These are phyloP conservation scores for Aspergillus sp. DNA, from an alignment of 2,329 filamentous ascomycete species.

Conservation along the genomic window DNA sequence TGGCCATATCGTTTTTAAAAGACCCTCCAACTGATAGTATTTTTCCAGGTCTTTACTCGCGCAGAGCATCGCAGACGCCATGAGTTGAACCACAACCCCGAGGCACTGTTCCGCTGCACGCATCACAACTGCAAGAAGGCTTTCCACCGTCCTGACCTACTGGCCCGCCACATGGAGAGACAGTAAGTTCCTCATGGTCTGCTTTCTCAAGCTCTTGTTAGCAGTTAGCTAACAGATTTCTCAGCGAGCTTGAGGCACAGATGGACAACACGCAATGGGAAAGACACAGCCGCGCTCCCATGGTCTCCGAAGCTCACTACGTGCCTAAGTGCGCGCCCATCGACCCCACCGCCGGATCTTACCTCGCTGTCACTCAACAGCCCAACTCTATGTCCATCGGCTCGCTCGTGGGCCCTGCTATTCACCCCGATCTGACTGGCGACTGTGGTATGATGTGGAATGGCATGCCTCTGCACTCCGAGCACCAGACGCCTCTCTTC, in stretches of 20 bases:
- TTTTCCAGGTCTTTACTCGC: slow-evolving; percentile 47
- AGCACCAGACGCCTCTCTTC: slow-evolving; percentile 28
- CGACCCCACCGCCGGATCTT: slow-evolving; percentile 21
- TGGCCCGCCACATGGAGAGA: slow-evolving; percentile 50
- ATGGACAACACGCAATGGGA: slow-evolving; percentile 30
- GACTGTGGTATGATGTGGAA: slow-evolving; percentile 37
- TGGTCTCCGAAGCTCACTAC: slow-evolving; percentile 21
- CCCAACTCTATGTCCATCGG: slow-evolving; percentile 37
- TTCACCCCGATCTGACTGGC: slow-evolving; percentile 33
- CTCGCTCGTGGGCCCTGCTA: slow-evolving; percentile 34
- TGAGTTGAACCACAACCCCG: slow-evolving; percentile 52
- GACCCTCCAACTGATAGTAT: slow-evolving; percentile 11
- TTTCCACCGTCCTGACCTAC: slow-evolving; percentile 49
- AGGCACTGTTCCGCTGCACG: slow-evolving; percentile 45
- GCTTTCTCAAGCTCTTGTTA: not conserved
- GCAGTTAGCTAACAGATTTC: not conserved
- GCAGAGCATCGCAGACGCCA: slow-evolving; percentile 51
- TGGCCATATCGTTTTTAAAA: not conserved
- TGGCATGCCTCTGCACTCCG: slow-evolving; percentile 34
- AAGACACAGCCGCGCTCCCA: slow-evolving; percentile 21
- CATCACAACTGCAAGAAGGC: slow-evolving; percentile 47
- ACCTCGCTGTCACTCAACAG: slow-evolving; percentile 27
- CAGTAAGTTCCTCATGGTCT: slow-evolving; percentile 39
- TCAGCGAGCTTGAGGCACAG: slow-evolving; percentile 39
- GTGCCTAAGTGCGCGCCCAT: slow-evolving; percentile 25